Base-by-base conservation (phyloP, 169 alveolate species). In the Plasmodium inui region DNA sequence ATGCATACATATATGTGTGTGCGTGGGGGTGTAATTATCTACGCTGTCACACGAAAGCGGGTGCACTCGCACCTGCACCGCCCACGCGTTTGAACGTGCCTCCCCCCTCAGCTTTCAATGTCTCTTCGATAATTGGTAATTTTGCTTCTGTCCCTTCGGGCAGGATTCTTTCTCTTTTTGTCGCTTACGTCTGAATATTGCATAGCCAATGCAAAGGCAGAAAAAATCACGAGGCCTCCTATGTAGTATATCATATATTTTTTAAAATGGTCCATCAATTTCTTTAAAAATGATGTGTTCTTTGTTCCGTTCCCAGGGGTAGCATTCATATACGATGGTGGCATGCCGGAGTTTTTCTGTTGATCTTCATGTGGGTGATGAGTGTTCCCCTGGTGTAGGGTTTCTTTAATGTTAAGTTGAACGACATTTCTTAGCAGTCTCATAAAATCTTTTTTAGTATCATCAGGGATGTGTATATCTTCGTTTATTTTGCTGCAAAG, bases 401-500 rank as follows among this genome's bases (percentile, higher is more conserved):
- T 30, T 41, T 79, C 78, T 37, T 79, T 61, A 57, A 50, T 32
- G 34, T 89, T 89, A 79, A 89, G 28, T 57, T 79, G 44, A 37
- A 89, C 89, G 46, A 89, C 90, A 5, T 61, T 78, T 79, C 53
- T 39, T 44, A 89, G 46, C 50, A 89, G 82, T 89, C 37, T 89
- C 83, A 37, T 61, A 39, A 89, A 89, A n/a, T 89, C 90, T 5
- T 57, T 67, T 72, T 89, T 89, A 79, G 79, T 57, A 79, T 78
- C 94, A 26, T 89, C 90, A 57, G 94, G 94, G 32, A 89, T 89
- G 34, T 37, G 70, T 89, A 89, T 78, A 44, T 89, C 61, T 79
- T 89, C 89, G 55, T 80, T 79, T 79, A 80, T 61, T 28, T 50
- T 89, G 19, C 94, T 89, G 82, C 19, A 57, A 67, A n/a, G 46